phyloP scores from a whole-genome alignment of 176 grass and related monocot species.

The Bolboschoenus planiculmis region DNA sequence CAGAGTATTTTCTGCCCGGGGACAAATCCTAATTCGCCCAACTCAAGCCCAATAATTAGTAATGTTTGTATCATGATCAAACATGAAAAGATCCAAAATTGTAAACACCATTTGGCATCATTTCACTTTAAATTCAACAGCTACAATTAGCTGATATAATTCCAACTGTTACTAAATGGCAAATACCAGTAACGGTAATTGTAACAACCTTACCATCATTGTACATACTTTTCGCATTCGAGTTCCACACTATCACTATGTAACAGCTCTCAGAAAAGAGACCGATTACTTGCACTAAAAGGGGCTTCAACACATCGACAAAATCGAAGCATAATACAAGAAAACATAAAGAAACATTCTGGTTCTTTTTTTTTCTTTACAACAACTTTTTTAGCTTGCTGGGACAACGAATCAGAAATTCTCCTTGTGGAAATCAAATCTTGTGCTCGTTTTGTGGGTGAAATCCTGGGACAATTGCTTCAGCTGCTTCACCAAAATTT shows the following conservation, averaged over 20 bases:
- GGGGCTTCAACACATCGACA: slow-evolving; percentile 1
- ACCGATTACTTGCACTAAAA: neutral
- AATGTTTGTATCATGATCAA: too few species aligned
- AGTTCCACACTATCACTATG: neutral
- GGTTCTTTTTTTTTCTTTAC: neutral
- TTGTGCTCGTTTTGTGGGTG: slow-evolving; percentile 80
- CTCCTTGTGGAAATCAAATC: slow-evolving; percentile 96
- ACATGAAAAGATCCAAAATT: too few species aligned
- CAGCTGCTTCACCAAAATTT: slow-evolving; percentile 53
- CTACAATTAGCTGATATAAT: neutral
- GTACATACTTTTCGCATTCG: neutral
- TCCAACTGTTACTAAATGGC: neutral
- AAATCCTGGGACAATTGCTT: slow-evolving; percentile 71
- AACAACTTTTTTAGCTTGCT: neutral
- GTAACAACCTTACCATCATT: neutral
- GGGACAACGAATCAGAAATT: slow-evolving; percentile 55
- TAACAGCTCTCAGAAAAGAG: neutral
- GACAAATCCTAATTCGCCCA: too few species aligned
- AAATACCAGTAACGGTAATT: neutral
- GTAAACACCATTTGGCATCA: neutral
- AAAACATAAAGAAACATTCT: neutral
- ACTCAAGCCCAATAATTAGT: too few species aligned
- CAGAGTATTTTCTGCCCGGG: too few species aligned
- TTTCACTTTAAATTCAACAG: neutral
- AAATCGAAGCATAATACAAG: slow-evolving; percentile 14